Evolutionary conservation across 2,329 filamentous ascomycete genomes (phyloP).

Genomic region (Fusarium longipes): DNA sequence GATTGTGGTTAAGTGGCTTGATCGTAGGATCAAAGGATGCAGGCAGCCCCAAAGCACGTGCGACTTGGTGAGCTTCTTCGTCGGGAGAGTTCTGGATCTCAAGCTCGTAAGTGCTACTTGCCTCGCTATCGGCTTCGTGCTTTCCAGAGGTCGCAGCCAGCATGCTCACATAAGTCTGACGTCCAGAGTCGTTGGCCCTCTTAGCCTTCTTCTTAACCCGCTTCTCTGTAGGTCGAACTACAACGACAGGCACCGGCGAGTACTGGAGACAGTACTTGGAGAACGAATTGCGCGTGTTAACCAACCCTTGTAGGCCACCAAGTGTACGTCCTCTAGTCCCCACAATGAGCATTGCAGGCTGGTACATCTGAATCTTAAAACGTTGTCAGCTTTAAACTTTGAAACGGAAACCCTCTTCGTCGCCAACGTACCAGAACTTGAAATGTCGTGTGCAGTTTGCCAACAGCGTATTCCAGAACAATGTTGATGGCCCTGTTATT

Average conservation of each 20-base stretch:
- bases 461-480: slow-evolving; percentile 86
- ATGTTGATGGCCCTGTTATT: slow-evolving; percentile 86
- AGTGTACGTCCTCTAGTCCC: slow-evolving; percentile 87
- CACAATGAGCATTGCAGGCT: slow-evolving; percentile 90
- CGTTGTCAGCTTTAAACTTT: slow-evolving; percentile 11
- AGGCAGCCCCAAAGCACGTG: slow-evolving; percentile 70
- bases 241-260: slow-evolving; percentile 91
- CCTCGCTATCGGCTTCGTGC: slow-evolving; percentile 68
- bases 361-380: slow-evolving; percentile 85
- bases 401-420: not conserved
- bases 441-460: slow-evolving; percentile 90
- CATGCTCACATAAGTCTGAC: slow-evolving; percentile 82
- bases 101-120: slow-evolving; percentile 64
- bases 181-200: slow-evolving; percentile 78
- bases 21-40: slow-evolving; percentile 73
- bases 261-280: slow-evolving; percentile 96
- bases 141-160: slow-evolving; percentile 70
- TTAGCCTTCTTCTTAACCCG: slow-evolving; percentile 91
- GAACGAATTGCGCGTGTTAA: slow-evolving; percentile 82
- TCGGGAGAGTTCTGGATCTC: slow-evolving; percentile 67
- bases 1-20: slow-evolving; percentile 61
- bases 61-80: slow-evolving; percentile 73
- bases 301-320: slow-evolving; percentile 85
- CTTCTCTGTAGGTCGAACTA: slow-evolving; percentile 88
- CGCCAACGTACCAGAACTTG: slow-evolving; percentile 78